Evolutionary conservation across 2,329 filamentous ascomycete genomes (phyloP).

Genomic region (Seiridium cupressi): DNA sequence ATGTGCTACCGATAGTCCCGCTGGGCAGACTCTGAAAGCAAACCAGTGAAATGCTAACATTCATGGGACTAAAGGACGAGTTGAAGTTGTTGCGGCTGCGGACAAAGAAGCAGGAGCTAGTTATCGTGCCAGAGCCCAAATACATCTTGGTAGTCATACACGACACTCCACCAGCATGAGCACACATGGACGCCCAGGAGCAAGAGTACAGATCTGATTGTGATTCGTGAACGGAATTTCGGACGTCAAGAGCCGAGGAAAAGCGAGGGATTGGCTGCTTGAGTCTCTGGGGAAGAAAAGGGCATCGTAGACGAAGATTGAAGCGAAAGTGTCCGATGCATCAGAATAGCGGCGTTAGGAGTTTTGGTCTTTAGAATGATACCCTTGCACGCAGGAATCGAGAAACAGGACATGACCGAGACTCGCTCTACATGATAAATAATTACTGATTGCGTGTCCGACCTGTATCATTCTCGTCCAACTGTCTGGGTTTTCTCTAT

Average conservation of each 20-base stretch:
- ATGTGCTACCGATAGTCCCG: constrained; percentile 13
- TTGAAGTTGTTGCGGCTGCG: constrained; percentile 72
- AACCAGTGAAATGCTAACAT: background rate
- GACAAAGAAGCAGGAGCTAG: constrained; percentile 82
- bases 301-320: background rate
- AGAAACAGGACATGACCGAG: background rate
- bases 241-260: background rate
- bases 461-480: too few species aligned
- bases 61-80: constrained; percentile 56
- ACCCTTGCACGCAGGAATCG: background rate
- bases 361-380: constrained; percentile 6
- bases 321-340: background rate
- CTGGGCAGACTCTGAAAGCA: too few species aligned
- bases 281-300: too few species aligned
- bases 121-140: constrained; percentile 78
- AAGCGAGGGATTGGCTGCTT: too few species aligned
- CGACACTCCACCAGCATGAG: constrained; percentile 70
- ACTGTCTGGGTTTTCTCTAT: too few species aligned
- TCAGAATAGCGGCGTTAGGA: constrained; percentile 6
- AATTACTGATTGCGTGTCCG: too few species aligned
- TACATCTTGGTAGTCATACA: constrained; percentile 79
- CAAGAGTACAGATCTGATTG: too few species aligned
- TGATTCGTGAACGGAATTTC: background rate
- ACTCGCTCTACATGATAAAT: background rate
- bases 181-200: too few species aligned